Base-by-base conservation (phyloP, 179 eudicot genomes). In the Beta macrorhiza region DNA sequence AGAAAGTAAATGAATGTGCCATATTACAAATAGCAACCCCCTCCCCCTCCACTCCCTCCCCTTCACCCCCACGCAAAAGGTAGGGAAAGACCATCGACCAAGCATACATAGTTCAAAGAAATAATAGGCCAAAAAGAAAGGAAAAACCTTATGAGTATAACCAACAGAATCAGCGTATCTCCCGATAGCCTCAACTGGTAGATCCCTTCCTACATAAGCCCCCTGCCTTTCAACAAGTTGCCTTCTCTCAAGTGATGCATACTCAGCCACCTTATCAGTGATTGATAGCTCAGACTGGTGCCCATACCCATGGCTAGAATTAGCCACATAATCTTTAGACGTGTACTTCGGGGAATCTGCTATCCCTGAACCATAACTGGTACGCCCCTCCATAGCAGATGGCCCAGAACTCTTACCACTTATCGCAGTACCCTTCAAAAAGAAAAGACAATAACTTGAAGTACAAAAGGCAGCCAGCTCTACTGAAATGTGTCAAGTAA, bases 271-370 rank as follows among this genome's bases (percentile, higher is more conserved):
- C 86, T 91, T 92, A 53, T 92, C 98, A 32, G 91, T 72, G 59
- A 87, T 87, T 68, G 88, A 78, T 6, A 86, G 89, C 78, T 92
- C 98, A 62, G 82, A 74, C 86, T 93, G 90, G 72, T 90, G 98
- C 79, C 89, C 88, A 90, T 92, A 93, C 51, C 91, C 97, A 80
- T 82, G 97, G 82, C 87, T 85, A 69, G 97, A 85, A 5, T 93
- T 83, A 52, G 92, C 71, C 44, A 84, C 83, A 85, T 90, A 92
- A 79, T 92, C 97, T 74, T 88, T 78, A 77, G 93, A 62, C 20
- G 89, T 67, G 73, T 87, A 90, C 86, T 91, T 95, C 4, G 99
- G 94, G 19, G 98, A 95, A 61, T 92, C 97, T 29, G 89, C 83
- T 80, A 89, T 84, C 15, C 86, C 82, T 53, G 97, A 87, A 49